A percentile compares a stretch with the other conserved stretches of the same genome.
Conservation (phyloP, 2,329 filamentous ascomycete genomes). For the Aureobasidium sp. region DNA sequence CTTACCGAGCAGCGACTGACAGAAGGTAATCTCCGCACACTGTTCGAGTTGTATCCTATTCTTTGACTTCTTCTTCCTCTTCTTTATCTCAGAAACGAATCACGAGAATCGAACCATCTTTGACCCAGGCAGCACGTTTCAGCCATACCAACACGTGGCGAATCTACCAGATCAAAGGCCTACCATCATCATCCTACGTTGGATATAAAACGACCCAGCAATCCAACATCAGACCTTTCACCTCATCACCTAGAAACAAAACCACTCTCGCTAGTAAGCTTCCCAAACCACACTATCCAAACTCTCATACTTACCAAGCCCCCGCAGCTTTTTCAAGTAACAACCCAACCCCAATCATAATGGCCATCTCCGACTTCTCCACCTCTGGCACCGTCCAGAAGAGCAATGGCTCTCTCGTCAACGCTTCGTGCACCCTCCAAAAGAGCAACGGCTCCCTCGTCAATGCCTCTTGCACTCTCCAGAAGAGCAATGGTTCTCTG, state of each 20-base stretch:
- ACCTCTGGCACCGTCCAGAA: not conserved
- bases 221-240: not conserved
- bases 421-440: not conserved
- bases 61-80: not conserved
- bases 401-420: not conserved
- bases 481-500: not conserved
- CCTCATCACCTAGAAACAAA: not conserved
- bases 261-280: constrained; percentile 6
- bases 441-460: not conserved
- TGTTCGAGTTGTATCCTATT: not conserved
- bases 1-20: not conserved
- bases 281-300: not conserved
- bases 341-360: not conserved
- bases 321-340: constrained; percentile 1
- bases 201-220: not conserved
- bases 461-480: not conserved
- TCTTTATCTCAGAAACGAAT: not conserved
- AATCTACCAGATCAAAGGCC: not conserved
- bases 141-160: not conserved
- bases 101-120: not conserved
- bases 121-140: not conserved
- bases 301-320: not conserved
- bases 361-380: not conserved
- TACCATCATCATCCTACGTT: not conserved
- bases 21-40: not conserved